Evolutionary conservation across 108 stramenopile genomes (phyloP).

Genomic region (Parmales sp.): DNA sequence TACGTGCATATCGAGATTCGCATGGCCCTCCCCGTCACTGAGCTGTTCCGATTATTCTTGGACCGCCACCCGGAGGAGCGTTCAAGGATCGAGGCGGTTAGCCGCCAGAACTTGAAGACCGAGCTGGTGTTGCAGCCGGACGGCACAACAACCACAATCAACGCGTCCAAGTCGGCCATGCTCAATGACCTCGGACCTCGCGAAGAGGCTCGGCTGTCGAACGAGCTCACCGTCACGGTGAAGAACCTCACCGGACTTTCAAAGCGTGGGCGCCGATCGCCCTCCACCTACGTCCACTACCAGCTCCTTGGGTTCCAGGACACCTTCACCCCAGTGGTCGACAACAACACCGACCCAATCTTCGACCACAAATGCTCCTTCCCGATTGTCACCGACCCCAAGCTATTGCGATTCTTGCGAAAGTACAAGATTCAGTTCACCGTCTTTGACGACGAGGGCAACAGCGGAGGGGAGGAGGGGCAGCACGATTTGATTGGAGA

Average conservation of each 20-base stretch:
- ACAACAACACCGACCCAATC: conserved; percentile 18
- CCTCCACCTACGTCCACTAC: conserved; percentile 45
- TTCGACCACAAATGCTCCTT: conserved; percentile 31
- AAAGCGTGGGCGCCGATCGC: background rate
- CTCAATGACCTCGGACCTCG: background rate
- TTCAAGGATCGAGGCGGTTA: conserved; percentile 27
- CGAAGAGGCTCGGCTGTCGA: conserved; percentile 20
- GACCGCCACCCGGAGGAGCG: conserved; percentile 41
- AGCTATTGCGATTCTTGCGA: conserved; percentile 27
- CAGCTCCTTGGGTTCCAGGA: conserved; percentile 48
- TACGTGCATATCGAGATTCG: conserved; percentile 37
- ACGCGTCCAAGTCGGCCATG: background rate
- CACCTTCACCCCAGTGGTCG: conserved; percentile 27
- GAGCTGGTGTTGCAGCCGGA: background rate
- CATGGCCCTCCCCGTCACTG: conserved; percentile 42
- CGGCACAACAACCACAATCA: background rate
- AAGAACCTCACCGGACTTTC: conserved; percentile 18
- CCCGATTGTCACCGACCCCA: conserved; percentile 31
- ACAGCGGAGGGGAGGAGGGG: background rate
- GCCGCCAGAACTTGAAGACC: background rate
- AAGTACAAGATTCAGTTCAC: conserved; percentile 20
- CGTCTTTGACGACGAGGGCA: conserved; percentile 23
- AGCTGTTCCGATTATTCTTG: conserved; percentile 40
- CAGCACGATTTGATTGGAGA: conserved; percentile 21
- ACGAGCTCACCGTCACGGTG: conserved; percentile 43